A percentile compares a stretch with the other conserved stretches of the same genome.
Evolutionary conservation across 306 rosid genomes (phyloP).

Genomic region (Quercus bicolor): DNA sequence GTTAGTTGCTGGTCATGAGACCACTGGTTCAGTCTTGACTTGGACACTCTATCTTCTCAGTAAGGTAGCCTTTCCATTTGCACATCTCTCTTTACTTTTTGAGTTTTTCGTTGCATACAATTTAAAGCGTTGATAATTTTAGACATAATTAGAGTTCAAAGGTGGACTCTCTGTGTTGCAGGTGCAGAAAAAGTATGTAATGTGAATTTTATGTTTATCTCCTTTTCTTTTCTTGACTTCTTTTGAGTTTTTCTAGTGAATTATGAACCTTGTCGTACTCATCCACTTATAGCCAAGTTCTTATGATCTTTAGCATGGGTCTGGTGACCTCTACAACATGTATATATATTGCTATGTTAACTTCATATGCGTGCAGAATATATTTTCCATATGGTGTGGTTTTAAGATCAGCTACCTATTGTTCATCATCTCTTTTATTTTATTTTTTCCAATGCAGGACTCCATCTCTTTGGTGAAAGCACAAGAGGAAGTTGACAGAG

Average conservation of each 20-base stretch:
- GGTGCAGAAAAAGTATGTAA: neutral
- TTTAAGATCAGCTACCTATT: neutral
- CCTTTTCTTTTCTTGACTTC: neutral
- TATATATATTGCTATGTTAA: neutral
- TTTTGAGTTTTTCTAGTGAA: neutral
- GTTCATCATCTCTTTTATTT: neutral
- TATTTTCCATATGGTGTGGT: too few species aligned
- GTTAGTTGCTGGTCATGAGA: constrained; percentile 96
- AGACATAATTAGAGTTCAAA: constrained; percentile 7
- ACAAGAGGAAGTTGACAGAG: constrained; percentile 80
- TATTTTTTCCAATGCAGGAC: constrained; percentile 41
- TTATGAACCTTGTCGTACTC: constrained; percentile 7
- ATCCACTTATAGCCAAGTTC: neutral
- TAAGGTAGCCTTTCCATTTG: constrained; percentile 56
- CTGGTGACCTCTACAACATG: neutral
- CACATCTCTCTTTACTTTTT: neutral
- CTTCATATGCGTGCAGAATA: neutral
- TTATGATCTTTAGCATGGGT: neutral
- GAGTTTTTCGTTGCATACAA: neutral
- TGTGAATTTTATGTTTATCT: neutral
- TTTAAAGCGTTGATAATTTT: neutral
- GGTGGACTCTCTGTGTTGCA: constrained; percentile 1
- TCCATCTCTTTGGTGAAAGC: constrained; percentile 60
- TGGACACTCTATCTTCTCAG: constrained; percentile 97
- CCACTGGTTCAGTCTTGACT: constrained; percentile 89